Percentiles rank a stretch among this genome's conserved stretches.
These are phyloP conservation scores for Trichoderma guizhouense DNA, from an alignment of 2,329 filamentous ascomycete genomes.

Conservation along the genomic window DNA sequence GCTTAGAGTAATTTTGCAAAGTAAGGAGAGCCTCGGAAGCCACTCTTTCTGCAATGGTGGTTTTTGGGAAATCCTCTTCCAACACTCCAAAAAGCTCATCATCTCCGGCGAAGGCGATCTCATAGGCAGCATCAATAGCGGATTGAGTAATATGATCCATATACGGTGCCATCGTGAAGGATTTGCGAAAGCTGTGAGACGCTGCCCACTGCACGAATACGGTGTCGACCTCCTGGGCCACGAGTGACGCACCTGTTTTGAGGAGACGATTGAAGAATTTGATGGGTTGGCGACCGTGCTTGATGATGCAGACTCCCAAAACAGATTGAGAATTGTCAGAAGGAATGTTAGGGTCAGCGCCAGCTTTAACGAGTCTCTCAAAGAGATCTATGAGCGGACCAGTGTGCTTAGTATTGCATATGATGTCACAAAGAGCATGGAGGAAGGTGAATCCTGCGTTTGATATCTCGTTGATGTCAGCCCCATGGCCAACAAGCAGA, in stretches of 20 bases:
- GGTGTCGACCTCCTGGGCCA: neutral
- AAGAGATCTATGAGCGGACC: neutral
- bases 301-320: neutral
- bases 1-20: neutral
- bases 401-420: neutral
- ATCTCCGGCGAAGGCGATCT: neutral
- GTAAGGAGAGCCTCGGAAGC: neutral
- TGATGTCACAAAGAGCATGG: neutral
- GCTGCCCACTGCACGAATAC: slow-evolving; percentile 1
- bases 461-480: neutral
- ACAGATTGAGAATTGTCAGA: neutral
- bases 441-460: neutral
- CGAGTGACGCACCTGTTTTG: neutral
- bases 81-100: neutral
- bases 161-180: neutral
- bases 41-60: neutral
- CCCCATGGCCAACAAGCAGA: neutral
- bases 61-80: neutral
- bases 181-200: neutral
- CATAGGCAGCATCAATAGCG: neutral
- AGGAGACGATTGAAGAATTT: neutral
- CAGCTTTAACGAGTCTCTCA: neutral
- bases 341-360: neutral
- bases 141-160: neutral
- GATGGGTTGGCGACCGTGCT: neutral